A percentile compares a stretch with the other conserved stretches of the same genome.
Evolutionary conservation across 2,329 filamentous ascomycete species (phyloP).

Genomic region (Grosmannia penicillata): DNA sequence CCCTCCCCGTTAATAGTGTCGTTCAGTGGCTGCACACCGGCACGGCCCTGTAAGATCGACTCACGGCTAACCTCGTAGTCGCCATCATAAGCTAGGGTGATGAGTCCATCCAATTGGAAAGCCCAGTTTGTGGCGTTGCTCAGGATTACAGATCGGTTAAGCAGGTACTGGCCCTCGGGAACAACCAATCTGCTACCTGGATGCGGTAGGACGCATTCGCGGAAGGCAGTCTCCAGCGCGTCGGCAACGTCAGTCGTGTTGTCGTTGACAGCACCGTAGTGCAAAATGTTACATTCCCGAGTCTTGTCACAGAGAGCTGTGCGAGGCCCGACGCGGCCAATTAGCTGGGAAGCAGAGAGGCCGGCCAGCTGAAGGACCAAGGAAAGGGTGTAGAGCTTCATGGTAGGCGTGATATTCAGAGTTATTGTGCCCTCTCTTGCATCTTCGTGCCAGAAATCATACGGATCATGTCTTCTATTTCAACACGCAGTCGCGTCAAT

Average conservation of each 20-base stretch:
- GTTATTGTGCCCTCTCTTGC: too few species aligned
- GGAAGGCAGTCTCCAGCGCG: slow-evolving; percentile 15
- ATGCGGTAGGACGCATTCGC: slow-evolving; percentile 11
- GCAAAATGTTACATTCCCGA: slow-evolving; percentile 17
- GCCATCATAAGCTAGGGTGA: slow-evolving; percentile 16
- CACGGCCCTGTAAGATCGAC: slow-evolving; percentile 16
- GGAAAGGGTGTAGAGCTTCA: too few species aligned
- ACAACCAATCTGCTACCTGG: slow-evolving; percentile 15
- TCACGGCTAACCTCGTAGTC: slow-evolving; percentile 16
- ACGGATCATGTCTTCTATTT: too few species aligned
- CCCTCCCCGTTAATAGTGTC: slow-evolving; percentile 19
- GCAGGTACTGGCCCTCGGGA: slow-evolving; percentile 15
- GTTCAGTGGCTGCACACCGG: slow-evolving; percentile 15
- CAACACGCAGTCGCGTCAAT: too few species aligned
- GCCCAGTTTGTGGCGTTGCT: slow-evolving; percentile 19
- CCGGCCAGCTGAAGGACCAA: too few species aligned
- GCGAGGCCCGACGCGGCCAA: slow-evolving; percentile 13
- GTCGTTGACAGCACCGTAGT: slow-evolving; percentile 16
- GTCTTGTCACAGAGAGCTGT: slow-evolving; percentile 15
- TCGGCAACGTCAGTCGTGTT: slow-evolving; percentile 17
- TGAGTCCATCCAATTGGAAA: slow-evolving; percentile 18
- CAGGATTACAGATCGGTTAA: slow-evolving; percentile 14
- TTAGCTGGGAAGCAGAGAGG: background rate
- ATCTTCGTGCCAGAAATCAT: too few species aligned
- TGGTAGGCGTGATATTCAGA: too few species aligned